These are phyloP conservation scores for Bertia moriformis DNA, from an alignment of 2,329 filamentous ascomycete genomes.

Conservation along the genomic window DNA sequence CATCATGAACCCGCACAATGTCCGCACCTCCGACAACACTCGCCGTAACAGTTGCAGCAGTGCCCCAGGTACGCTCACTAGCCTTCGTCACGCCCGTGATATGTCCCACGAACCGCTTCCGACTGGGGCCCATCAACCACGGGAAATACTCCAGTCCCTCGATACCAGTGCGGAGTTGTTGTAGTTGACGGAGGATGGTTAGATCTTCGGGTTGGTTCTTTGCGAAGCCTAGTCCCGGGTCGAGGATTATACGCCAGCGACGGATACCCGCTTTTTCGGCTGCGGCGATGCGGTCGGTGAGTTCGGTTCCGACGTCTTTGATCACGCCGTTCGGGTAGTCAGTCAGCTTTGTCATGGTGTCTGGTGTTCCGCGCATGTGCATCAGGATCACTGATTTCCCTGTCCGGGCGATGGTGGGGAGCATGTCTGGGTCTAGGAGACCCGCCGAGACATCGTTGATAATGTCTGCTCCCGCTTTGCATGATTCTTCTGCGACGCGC, in stretches of 20 bases:
- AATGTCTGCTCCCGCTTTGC: conserved; percentile 71
- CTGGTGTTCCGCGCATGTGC: conserved; percentile 84
- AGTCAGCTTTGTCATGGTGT: conserved; percentile 61
- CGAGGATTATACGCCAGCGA: conserved; percentile 86
- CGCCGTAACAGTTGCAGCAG: conserved; percentile 73
- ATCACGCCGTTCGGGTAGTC: conserved; percentile 59
- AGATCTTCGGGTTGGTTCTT: conserved; percentile 73
- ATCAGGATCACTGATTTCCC: conserved; percentile 71
- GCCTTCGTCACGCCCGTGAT: conserved; percentile 64
- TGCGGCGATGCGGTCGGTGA: conserved; percentile 53
- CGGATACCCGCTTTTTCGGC: conserved; percentile 71
- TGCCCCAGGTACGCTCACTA: conserved; percentile 65
- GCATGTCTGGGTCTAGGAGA: conserved; percentile 64
- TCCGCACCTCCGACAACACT: conserved; percentile 79
- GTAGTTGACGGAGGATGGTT: conserved; percentile 56
- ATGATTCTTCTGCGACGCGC: conserved; percentile 61
- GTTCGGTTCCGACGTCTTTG: conserved; percentile 48
- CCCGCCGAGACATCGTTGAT: conserved; percentile 92
- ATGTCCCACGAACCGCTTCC: conserved; percentile 77
- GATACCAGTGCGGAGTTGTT: conserved; percentile 47
- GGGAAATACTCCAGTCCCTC: conserved; percentile 52
- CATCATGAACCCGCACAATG: conserved; percentile 84
- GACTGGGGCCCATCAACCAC: conserved; percentile 78
- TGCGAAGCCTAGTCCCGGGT: conserved; percentile 88
- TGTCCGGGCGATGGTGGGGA: conserved; percentile 62